Conservation (phyloP, 2,329 filamentous ascomycete species). For the Pseudonectria foliicola region DNA sequence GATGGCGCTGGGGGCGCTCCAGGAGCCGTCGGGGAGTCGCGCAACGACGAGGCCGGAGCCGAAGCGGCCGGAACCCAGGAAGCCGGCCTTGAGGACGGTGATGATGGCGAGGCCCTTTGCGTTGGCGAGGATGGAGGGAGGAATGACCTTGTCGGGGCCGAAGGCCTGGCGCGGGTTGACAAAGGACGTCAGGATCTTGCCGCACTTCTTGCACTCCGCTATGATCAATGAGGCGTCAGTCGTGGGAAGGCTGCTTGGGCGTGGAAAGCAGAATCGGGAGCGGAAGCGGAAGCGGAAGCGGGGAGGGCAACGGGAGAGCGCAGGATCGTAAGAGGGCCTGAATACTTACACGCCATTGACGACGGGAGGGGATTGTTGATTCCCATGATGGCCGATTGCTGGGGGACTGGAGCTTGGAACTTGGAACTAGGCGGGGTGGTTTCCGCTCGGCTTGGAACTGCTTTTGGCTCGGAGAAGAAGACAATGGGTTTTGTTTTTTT, state of each 20-base stretch:
- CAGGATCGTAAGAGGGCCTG: slow-evolving; percentile 6
- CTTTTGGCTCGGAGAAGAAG: not conserved
- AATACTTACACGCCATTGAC: slow-evolving; percentile 58
- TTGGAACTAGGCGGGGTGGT: slow-evolving; percentile 1
- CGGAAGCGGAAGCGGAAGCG: slow-evolving; percentile 11
- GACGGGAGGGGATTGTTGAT: slow-evolving; percentile 61
- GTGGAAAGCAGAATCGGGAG: slow-evolving; percentile 2
- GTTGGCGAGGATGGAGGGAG: slow-evolving; percentile 77
- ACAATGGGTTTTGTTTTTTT: too few species aligned
- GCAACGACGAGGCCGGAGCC: slow-evolving; percentile 78
- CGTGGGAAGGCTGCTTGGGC: too few species aligned
- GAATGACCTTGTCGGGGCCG: slow-evolving; percentile 95
- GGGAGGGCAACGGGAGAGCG: slow-evolving; percentile 14
- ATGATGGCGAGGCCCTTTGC: slow-evolving; percentile 88
- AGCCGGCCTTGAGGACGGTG: slow-evolving; percentile 81
- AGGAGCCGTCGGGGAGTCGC: slow-evolving; percentile 66
- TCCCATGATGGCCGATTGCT: slow-evolving; percentile 39
- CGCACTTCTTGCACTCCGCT: slow-evolving; percentile 98
- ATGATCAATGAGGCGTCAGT: slow-evolving; percentile 13
- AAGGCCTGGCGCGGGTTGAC: slow-evolving; percentile 90
- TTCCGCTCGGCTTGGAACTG: slow-evolving; percentile 1
- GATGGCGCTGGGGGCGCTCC: slow-evolving; percentile 78
- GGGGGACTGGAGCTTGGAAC: not conserved
- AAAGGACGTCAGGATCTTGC: slow-evolving; percentile 91
- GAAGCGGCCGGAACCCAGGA: slow-evolving; percentile 75